Base-by-base conservation (phyloP, 768 basidiomycete species). In the Leucosporidium creatinivorum region DNA sequence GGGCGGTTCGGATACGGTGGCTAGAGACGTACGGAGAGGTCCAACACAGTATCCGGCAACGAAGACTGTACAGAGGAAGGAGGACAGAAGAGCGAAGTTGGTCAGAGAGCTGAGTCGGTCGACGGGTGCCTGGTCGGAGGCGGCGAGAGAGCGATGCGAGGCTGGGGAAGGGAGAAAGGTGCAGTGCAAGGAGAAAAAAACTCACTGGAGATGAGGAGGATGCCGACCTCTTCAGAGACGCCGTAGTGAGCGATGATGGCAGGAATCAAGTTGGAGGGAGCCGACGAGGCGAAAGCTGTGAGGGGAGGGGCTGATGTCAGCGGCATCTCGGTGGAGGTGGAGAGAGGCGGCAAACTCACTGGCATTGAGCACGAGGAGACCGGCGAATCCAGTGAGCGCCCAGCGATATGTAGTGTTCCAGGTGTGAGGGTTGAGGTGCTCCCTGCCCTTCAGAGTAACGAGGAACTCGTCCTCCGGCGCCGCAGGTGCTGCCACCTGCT, bases 271-370 rank as follows among this genome's bases (percentile, higher is more conserved):
- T 67, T 63, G 1, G 70, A 73, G 0, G 75, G 75, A 0, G 72
- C 76, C 3, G 69, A 70, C 0, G 75, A 76, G 15, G 76, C 75
- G 57, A 77, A 77, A 0, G 76, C 68, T 69, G 68, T 26, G 5
- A n/a, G 13, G 57, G 39, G 39, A 2, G 1, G 21, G 5, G 25
- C 15, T 10, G n/a, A 36, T 13, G 57, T 58, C 57, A 58, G 57
- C 54, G 25, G 8, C 1, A 51, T 6, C 50, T 51, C 50, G 23
- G 50, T 21, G 26, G 58, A 21, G 25, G 30, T n/a, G 58, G 31
- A 26, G 50, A 21, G n/a, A n/a, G 30, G 26, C 6, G 15, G 31
- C 15, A 31, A 8, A 59, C 58, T 59, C 19, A 73, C 71, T 76
- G 0, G 73, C 70, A 56, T 77, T 77, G 30, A 77, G 54, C 12